Evolutionary conservation across 768 basidiomycete genomes (phyloP).

Genomic region (Gymnopilus dilepis): DNA sequence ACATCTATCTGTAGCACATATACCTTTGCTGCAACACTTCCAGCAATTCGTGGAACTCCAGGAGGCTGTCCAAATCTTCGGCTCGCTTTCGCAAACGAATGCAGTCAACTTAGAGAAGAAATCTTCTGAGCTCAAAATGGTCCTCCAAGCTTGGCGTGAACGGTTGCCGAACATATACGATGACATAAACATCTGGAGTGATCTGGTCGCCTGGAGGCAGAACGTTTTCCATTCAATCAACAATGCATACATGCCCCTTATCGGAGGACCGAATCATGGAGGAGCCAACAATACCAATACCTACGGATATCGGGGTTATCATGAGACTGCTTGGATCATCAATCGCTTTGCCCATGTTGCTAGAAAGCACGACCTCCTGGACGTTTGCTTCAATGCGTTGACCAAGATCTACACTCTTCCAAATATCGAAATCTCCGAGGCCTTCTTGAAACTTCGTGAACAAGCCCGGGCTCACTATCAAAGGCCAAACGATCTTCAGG

Average conservation of each 20-base stretch:
- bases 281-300: constrained; percentile 68
- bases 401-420: constrained; percentile 98
- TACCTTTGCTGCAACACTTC: constrained; percentile 95
- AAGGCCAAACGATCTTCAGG: constrained; percentile 89
- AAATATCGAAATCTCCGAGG: constrained; percentile 99
- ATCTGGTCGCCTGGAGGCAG: constrained; percentile 98
- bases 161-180: constrained; percentile 94
- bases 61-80: constrained; percentile 95
- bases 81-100: constrained; percentile 84
- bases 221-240: constrained; percentile 98
- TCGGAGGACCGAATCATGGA: constrained; percentile 59
- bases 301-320: constrained; percentile 93
- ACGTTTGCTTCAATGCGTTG: constrained; percentile 93
- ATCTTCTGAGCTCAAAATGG: constrained; percentile 93
- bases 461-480: constrained; percentile 99
- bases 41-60: constrained; percentile 98
- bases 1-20: constrained; percentile 88
- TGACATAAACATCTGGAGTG: constrained; percentile 98
- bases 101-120: constrained; percentile 92
- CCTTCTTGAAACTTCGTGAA: constrained; percentile 97
- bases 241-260: constrained; percentile 92
- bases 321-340: constrained; percentile 99
- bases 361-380: constrained; percentile 93
- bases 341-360: constrained; percentile 99
- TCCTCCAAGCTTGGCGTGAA: constrained; percentile 96